Evolutionary conservation across 2,329 filamentous ascomycete genomes (phyloP).

Genomic region (Ophiostoma piceae): DNA sequence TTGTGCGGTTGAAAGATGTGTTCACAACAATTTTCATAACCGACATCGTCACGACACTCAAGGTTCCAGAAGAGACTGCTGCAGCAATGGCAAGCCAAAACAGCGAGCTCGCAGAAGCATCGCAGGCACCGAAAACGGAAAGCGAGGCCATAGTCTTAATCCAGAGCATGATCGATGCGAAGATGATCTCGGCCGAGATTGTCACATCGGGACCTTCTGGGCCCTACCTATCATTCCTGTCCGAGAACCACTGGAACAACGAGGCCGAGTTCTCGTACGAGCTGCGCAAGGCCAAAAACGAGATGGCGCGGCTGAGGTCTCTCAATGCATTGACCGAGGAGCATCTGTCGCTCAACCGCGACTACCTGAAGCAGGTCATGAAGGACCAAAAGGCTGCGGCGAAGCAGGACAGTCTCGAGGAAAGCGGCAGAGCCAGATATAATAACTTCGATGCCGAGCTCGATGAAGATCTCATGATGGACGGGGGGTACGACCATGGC

Average conservation of each 20-base stretch:
- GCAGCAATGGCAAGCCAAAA: conserved; percentile 32
- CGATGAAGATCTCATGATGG: conserved; percentile 22
- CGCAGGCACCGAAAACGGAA: conserved; percentile 36
- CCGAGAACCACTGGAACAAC: conserved; percentile 27
- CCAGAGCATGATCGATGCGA: conserved; percentile 50
- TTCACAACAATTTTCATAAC: conserved; percentile 58
- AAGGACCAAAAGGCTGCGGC: conserved; percentile 4
- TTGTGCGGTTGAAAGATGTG: conserved; percentile 66
- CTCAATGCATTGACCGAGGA: conserved; percentile 50
- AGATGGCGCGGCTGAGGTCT: conserved; percentile 25
- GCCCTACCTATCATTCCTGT: conserved; percentile 50
- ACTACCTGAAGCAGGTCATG: conserved; percentile 43
- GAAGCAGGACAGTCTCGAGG: not conserved
- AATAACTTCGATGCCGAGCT: conserved; percentile 4
- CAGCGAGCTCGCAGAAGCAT: not conserved
- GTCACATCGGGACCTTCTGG: conserved; percentile 33
- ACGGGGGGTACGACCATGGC: not conserved
- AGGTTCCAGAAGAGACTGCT: conserved; percentile 39
- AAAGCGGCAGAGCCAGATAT: not conserved
- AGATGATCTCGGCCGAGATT: conserved; percentile 50
- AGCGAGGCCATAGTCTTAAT: conserved; percentile 45
- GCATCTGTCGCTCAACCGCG: conserved; percentile 50
- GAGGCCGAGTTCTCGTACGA: conserved; percentile 31
- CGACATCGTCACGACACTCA: conserved; percentile 47
- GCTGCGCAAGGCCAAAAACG: not conserved